Evolutionary conservation across 805 yeast species (phyloP).

Genomic region (Pichia manshurica): DNA sequence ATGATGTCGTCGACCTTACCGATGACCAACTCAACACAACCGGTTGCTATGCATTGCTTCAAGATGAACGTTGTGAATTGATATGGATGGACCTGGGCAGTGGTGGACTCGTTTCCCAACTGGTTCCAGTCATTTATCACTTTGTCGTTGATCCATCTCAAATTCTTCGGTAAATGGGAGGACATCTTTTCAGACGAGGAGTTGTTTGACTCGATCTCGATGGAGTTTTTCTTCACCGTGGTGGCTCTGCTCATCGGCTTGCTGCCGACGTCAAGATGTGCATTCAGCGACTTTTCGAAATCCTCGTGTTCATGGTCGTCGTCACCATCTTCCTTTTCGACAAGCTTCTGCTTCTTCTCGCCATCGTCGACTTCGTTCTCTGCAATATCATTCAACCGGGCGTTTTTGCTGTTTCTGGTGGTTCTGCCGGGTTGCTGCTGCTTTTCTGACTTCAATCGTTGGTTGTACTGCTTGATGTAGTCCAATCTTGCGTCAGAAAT

Average conservation of each 20-base stretch:
- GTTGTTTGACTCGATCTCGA: slow-evolving; percentile 26
- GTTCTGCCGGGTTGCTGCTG: neutral
- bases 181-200: slow-evolving; percentile 14
- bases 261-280: slow-evolving; percentile 12
- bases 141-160: slow-evolving; percentile 70
- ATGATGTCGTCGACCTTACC: slow-evolving; percentile 76
- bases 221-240: slow-evolving; percentile 32
- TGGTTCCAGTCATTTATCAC: slow-evolving; percentile 68
- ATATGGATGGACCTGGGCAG: slow-evolving; percentile 96
- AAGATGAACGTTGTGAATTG: slow-evolving; percentile 82
- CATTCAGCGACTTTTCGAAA: neutral
- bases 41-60: slow-evolving; percentile 73
- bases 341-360: neutral
- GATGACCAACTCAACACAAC: slow-evolving; percentile 74
- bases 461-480: slow-evolving; percentile 5
- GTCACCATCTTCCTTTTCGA: neutral
- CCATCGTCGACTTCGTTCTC: neutral
- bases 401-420: neutral
- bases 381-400: neutral
- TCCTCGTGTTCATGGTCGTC: neutral
- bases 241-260: slow-evolving; percentile 27
- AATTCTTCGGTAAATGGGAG: slow-evolving; percentile 47
- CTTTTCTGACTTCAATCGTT: slow-evolving; percentile 1
- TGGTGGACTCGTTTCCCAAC: slow-evolving; percentile 77
- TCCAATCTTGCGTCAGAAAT: slow-evolving; percentile 30